These are phyloP conservation scores for Xylariomycetidae sp. DNA, from an alignment of 2,329 filamentous ascomycete genomes.

Conservation along the genomic window DNA sequence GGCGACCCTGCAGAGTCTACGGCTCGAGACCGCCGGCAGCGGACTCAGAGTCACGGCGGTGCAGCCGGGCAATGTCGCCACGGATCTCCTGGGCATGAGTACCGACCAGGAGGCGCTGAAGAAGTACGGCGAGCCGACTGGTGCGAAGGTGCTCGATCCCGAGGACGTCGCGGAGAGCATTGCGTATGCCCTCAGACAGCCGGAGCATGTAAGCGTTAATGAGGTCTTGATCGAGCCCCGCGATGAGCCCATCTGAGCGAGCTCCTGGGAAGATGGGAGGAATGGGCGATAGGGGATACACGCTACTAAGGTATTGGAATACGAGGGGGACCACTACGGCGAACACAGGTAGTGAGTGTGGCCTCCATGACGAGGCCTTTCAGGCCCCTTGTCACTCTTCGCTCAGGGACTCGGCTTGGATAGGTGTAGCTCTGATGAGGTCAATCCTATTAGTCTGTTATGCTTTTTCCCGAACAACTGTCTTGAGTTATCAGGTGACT, in stretches of 20 bases:
- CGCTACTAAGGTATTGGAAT: too few relatives aligned
- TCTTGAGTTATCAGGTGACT: too few relatives aligned
- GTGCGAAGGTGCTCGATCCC: slow-evolving; percentile 67
- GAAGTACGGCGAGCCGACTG: slow-evolving; percentile 70
- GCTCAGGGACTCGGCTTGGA: too few relatives aligned
- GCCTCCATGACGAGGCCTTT: too few relatives aligned
- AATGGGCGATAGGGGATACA: too few relatives aligned
- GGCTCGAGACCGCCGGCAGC: slow-evolving; percentile 68
- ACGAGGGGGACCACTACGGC: too few relatives aligned
- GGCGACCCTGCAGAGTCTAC: slow-evolving; percentile 67
- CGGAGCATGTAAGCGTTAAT: slow-evolving; percentile 70
- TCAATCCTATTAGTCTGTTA: too few relatives aligned
- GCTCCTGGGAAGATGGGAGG: too few relatives aligned
- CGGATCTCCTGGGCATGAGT: slow-evolving; percentile 67
- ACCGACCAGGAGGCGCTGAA: slow-evolving; percentile 71
- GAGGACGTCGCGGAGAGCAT: slow-evolving; percentile 69
- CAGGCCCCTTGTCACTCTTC: too few relatives aligned
- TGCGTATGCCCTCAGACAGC: slow-evolving; percentile 68
- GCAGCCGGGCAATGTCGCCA: slow-evolving; percentile 72
- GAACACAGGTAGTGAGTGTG: too few relatives aligned
- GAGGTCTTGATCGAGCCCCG: slow-evolving; percentile 74
- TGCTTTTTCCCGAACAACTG: too few relatives aligned
- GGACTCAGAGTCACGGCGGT: slow-evolving; percentile 68
- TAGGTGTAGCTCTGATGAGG: too few relatives aligned
- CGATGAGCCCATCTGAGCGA: slow-evolving; percentile 61